Evolutionary conservation across 768 basidiomycete species (phyloP).

Genomic region (Melanogaster broomeanus): DNA sequence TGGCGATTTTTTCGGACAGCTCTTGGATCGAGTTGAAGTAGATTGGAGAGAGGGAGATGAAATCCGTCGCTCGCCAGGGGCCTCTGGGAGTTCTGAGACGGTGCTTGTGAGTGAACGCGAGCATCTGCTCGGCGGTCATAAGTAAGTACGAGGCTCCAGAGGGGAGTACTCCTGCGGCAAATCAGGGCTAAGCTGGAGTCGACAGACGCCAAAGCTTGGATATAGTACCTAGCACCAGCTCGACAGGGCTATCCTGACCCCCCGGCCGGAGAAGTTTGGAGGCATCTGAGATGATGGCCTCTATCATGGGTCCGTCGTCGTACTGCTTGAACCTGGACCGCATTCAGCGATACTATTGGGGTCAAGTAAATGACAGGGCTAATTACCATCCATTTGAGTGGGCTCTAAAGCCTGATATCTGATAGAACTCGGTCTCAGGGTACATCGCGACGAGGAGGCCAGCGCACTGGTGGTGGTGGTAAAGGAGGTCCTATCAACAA

Average conservation of each 20-base stretch:
- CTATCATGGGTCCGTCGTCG: constrained; percentile 38
- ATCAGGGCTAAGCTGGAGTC: not conserved
- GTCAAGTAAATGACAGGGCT: not conserved
- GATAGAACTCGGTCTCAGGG: constrained; percentile 24
- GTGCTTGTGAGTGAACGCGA: constrained; percentile 19
- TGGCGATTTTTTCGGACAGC: constrained; percentile 39
- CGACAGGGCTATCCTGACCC: constrained; percentile 31
- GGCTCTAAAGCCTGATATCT: constrained; percentile 27
- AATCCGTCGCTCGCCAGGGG: constrained; percentile 24
- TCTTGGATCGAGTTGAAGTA: constrained; percentile 35
- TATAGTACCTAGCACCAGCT: constrained; percentile 48
- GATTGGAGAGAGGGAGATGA: constrained; percentile 52
- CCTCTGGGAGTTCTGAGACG: constrained; percentile 13
- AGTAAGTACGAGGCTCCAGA: constrained; percentile 48
- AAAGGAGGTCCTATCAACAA: not conserved
- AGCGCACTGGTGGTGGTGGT: not conserved
- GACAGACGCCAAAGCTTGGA: not conserved
- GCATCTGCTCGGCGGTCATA: constrained; percentile 37
- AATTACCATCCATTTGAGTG: constrained; percentile 31
- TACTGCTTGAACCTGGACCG: constrained; percentile 27
- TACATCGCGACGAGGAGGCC: constrained; percentile 4
- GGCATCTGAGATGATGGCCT: constrained; percentile 24
- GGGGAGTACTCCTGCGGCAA: constrained; percentile 41
- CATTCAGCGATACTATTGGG: not conserved
- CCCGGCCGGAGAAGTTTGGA: constrained; percentile 34